phyloP scores from a whole-genome alignment of 2,329 filamentous ascomycete species.

The Diaporthe longicolla region DNA sequence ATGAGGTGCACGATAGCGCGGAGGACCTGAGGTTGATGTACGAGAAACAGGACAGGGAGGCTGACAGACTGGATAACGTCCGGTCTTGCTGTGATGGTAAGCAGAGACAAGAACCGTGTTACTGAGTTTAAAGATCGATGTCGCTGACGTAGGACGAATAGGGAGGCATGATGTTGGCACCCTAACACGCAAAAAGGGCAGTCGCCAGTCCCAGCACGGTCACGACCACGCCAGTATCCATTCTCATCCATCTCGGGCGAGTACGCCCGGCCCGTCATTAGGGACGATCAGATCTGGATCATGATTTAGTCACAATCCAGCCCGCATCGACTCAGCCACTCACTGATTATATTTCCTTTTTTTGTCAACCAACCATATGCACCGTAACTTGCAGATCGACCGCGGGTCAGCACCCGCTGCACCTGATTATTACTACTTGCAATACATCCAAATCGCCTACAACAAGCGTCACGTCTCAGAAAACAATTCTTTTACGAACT shows the following conservation, averaged over 20 bases:
- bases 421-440: constrained; percentile 15
- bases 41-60: constrained; percentile 81
- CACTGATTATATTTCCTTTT: constrained; percentile 38
- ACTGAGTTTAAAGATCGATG: neutral
- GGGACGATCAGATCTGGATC: constrained; percentile 48
- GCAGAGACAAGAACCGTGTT: constrained; percentile 48
- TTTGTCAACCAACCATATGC: constrained; percentile 27
- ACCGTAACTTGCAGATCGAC: constrained; percentile 25
- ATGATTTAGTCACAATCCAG: constrained; percentile 31
- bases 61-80: constrained; percentile 91
- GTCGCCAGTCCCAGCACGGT: constrained; percentile 55
- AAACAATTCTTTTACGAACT: constrained; percentile 36
- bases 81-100: constrained; percentile 97
- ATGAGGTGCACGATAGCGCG: constrained; percentile 80
- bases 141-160: constrained; percentile 49
- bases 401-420: constrained; percentile 3
- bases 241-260: constrained; percentile 39
- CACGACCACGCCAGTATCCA: constrained; percentile 47
- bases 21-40: constrained; percentile 87
- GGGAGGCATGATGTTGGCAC: constrained; percentile 82
- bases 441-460: constrained; percentile 12
- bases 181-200: constrained; percentile 64
- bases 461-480: constrained; percentile 9
- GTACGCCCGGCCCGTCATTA: constrained; percentile 38
- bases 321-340: constrained; percentile 28